Evolutionary conservation across 2,329 filamentous ascomycete species (phyloP), one percentile per base, ranked within the genome.

Genomic region (Ophiocordyceps camponoti-leonardi): DNA sequence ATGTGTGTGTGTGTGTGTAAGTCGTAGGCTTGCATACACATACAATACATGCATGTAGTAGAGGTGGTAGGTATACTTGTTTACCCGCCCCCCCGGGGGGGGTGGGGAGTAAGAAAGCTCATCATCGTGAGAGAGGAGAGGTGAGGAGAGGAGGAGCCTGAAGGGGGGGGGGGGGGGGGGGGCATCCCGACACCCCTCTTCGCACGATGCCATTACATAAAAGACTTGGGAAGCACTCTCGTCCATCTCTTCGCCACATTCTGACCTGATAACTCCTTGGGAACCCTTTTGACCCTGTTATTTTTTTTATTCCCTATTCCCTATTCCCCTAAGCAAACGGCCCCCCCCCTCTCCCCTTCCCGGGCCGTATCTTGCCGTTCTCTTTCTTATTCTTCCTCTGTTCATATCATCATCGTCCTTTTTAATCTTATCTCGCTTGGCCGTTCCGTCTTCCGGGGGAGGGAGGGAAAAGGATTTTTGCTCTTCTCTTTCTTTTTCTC

Each of bases 181-280:
- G 13, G 19, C 4, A 28, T n/a, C 16, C 45, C 46, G 42, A 44
- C 46, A 51, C 53, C 51, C 51, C 51, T 54, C 55, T 53, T 55
- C 47, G 47, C 55, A 59, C 33, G 58, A 60, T 61, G 54, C 58
- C 57, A 61, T 62, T 62, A 62, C 61, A 61, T 63, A 62, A 63
- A 63, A 62, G 52, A 58, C 56, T 54, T 53, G 50, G 49, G 49
- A 4, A 19, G 30, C 23, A 18, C 18, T 3, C 41, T 31, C 16
- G 11, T 28, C n/a, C 41, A 18, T 33, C 41, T 20, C 37, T 41
- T 41, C 31, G 37, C 37, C 37, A 41, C 40, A n/a, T 20, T 22
- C 40, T 41, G 19, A 41, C 20, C 40, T 41, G 12, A 37, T 37
- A n/a, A 18, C 33, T 37, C 12, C 37, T 22, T 7, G n/a, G 18